phyloP scores from a whole-genome alignment of 2,329 filamentous ascomycete species.

The Stagonosporopsis rhizophila region DNA sequence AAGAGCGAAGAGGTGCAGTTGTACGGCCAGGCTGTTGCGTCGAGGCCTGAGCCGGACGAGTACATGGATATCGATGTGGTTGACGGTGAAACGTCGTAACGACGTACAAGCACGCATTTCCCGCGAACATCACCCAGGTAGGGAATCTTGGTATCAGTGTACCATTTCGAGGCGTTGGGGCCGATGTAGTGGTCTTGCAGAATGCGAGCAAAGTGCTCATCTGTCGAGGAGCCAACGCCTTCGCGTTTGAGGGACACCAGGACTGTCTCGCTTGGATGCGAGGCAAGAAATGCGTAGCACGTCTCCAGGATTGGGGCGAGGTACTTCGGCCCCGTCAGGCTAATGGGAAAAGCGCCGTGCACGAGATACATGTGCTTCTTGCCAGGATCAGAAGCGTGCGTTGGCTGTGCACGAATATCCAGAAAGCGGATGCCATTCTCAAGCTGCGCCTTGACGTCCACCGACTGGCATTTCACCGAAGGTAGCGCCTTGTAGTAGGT shows the following conservation, averaged over 20 bases:
- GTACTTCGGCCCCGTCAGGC: conserved; percentile 80
- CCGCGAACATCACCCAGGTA: conserved; percentile 79
- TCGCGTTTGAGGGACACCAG: conserved; percentile 92
- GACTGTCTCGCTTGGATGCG: conserved; percentile 80
- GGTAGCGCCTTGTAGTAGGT: conserved; percentile 85
- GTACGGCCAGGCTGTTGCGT: conserved; percentile 78
- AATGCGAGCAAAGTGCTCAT: conserved; percentile 78
- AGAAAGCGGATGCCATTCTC: conserved; percentile 92
- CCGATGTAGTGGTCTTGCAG: conserved; percentile 74
- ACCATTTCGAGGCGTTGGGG: conserved; percentile 71
- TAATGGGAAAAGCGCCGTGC: conserved; percentile 88
- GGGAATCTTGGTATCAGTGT: conserved; percentile 75
- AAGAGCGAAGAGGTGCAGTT: conserved; percentile 81
- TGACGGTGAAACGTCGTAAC: conserved; percentile 66
- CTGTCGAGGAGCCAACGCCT: conserved; percentile 79
- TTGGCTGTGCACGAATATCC: conserved; percentile 81
- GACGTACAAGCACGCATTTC: conserved; percentile 82
- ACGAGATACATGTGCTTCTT: conserved; percentile 80
- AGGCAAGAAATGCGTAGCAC: conserved; percentile 76
- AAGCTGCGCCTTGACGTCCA: conserved; percentile 77
- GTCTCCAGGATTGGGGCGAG: conserved; percentile 75
- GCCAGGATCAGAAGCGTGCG: conserved; percentile 62
- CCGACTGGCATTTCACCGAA: conserved; percentile 91
- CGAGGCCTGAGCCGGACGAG: conserved; percentile 59
- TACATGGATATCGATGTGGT: conserved; percentile 2